phyloP scores from a whole-genome alignment of 2,329 filamentous ascomycete species.

The Periconia macrospinosa region DNA sequence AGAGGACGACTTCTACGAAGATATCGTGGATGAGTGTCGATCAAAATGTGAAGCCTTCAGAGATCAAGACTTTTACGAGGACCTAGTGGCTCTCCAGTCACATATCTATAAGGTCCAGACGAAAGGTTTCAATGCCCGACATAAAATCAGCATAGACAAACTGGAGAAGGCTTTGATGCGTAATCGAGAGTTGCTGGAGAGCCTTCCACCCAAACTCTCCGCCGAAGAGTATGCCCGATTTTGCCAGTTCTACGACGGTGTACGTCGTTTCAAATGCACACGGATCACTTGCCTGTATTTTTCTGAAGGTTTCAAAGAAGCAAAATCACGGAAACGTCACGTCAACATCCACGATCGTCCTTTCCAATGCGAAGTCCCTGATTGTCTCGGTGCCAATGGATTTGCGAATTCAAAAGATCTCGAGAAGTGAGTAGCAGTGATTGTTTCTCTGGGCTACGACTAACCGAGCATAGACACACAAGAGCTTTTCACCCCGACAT shows the following conservation, averaged over 20 bases:
- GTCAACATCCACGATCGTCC: conserved; percentile 46
- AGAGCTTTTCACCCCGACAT: conserved; percentile 29
- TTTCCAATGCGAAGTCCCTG: conserved; percentile 39
- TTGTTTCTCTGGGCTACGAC: not conserved
- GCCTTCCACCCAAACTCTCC: conserved; percentile 14
- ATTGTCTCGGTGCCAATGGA: conserved; percentile 43
- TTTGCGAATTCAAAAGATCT: conserved; percentile 46
- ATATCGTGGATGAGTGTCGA: conserved; percentile 16
- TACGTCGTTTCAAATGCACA: conserved; percentile 46
- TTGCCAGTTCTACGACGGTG: conserved; percentile 40
- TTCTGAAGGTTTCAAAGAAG: conserved; percentile 45
- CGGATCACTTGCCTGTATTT: conserved; percentile 49
- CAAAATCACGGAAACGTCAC: conserved; percentile 39
- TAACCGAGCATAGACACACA: conserved; percentile 12
- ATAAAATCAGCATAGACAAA: conserved; percentile 33
- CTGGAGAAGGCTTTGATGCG: conserved; percentile 26
- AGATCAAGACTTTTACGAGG: conserved; percentile 17
- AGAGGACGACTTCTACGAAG: conserved; percentile 11
- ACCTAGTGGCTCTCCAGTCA: conserved; percentile 29
- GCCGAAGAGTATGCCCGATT: conserved; percentile 9
- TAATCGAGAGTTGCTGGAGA: conserved; percentile 36
- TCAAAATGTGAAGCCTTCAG: conserved; percentile 16
- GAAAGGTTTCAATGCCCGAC: conserved; percentile 31
- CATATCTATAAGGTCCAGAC: conserved; percentile 29
- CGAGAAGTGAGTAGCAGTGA: conserved; percentile 22